Evolutionary conservation across 768 basidiomycete genomes (phyloP).

Genomic region (Dentipellis sp.): DNA sequence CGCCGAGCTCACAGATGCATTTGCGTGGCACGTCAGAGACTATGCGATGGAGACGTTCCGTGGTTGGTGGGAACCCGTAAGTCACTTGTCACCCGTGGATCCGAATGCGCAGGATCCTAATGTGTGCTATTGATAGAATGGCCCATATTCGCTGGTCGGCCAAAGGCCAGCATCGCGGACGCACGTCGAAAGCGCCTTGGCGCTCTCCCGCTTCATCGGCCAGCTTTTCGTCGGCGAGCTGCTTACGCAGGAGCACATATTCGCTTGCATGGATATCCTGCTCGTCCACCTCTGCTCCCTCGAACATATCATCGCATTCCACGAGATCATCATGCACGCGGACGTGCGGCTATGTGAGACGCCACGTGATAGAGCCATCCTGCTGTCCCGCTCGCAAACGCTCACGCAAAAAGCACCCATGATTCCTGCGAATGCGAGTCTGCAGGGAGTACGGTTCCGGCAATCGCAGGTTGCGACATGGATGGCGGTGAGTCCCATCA

Average conservation of each 20-base stretch:
- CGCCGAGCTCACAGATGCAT: background rate
- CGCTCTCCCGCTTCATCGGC: background rate
- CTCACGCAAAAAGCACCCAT: background rate
- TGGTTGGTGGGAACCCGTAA: slow-evolving; percentile 1
- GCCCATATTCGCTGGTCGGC: too few species aligned
- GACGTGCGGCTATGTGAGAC: background rate
- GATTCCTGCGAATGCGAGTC: background rate
- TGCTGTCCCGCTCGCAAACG: background rate
- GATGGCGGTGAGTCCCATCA: background rate
- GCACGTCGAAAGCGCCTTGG: background rate
- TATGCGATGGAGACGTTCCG: background rate
- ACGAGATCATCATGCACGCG: background rate
- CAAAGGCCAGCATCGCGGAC: background rate
- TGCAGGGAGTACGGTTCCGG: background rate
- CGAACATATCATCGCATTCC: background rate
- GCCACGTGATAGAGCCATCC: background rate
- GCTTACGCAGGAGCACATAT: background rate
- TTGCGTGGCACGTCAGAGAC: slow-evolving; percentile 1
- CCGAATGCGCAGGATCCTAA: background rate
- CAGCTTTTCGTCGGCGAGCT: background rate
- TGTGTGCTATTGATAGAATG: too few species aligned
- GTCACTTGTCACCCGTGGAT: background rate
- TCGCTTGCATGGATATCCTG: background rate
- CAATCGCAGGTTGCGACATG: background rate
- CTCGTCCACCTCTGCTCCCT: background rate